A percentile compares a stretch with the other conserved stretches of the same genome.
Conservation (phyloP, 208 protist genomes). For the Trypanosoma congolense region DNA sequence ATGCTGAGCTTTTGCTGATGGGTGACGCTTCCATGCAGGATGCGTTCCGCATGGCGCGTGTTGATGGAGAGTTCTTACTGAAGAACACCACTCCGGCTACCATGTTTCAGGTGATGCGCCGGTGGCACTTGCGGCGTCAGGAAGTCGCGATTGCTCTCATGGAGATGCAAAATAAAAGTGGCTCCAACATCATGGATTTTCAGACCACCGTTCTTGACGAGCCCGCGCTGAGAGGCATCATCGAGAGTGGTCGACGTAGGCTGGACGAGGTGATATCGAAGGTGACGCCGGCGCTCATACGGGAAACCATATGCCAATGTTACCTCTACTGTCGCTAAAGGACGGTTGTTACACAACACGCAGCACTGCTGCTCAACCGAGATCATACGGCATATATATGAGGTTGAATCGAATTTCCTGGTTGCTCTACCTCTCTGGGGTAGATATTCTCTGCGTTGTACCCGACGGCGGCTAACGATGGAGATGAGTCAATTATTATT, state of each 20-base stretch:
- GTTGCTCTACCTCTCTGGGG: too few relatives aligned
- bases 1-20: constrained; percentile 43
- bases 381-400: too few relatives aligned
- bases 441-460: too few relatives aligned
- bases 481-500: too few relatives aligned
- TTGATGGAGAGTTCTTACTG: constrained; percentile 60
- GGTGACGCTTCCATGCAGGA: constrained; percentile 59
- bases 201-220: constrained; percentile 56
- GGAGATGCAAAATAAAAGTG: constrained; percentile 15
- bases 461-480: too few relatives aligned
- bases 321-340: constrained; percentile 53
- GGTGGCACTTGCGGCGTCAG: constrained; percentile 69
- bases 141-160: constrained; percentile 31
- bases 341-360: neutral
- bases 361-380: too few relatives aligned
- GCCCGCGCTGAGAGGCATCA: neutral
- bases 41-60: constrained; percentile 55
- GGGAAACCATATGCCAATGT: constrained; percentile 79
- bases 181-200: constrained; percentile 10
- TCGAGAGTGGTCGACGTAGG: constrained; percentile 20
- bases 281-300: constrained; percentile 46
- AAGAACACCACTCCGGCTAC: constrained; percentile 54
- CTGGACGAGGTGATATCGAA: constrained; percentile 39
- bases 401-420: too few relatives aligned
- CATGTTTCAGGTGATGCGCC: constrained; percentile 73